Evolutionary conservation across 305 asterid genomes (phyloP).

Genomic region (Galium porrigens): DNA sequence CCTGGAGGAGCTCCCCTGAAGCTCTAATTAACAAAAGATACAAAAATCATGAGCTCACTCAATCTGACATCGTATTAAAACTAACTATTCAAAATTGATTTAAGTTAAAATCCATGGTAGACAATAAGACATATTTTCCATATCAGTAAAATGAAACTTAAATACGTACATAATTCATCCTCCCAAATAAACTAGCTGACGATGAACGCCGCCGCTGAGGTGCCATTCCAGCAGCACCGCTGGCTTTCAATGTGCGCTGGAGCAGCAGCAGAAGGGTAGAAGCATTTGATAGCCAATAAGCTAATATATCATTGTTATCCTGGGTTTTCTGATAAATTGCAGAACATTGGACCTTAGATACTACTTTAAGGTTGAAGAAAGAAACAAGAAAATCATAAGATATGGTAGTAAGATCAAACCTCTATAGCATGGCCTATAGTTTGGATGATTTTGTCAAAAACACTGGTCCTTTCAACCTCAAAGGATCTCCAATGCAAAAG

Average conservation of each 20-base stretch:
- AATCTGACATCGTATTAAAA: background rate
- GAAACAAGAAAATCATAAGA: slow-evolving; percentile 14
- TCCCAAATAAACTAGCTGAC: slow-evolving; percentile 44
- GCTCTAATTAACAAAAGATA: slow-evolving; percentile 34
- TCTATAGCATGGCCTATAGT: slow-evolving; percentile 51
- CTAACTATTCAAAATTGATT: background rate
- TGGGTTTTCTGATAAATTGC: slow-evolving; percentile 39
- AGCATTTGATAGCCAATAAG: slow-evolving; percentile 58
- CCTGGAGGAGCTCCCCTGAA: slow-evolving; percentile 75
- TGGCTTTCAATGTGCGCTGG: slow-evolving; percentile 57
- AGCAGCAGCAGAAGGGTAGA: slow-evolving; percentile 48
- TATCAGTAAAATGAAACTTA: background rate
- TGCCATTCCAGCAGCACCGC: slow-evolving; percentile 47
- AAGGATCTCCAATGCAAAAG: slow-evolving; percentile 94
- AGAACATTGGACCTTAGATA: slow-evolving; percentile 6
- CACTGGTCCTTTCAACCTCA: slow-evolving; percentile 63
- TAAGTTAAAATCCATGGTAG: background rate
- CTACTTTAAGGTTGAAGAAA: slow-evolving; percentile 3
- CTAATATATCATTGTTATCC: slow-evolving; percentile 46
- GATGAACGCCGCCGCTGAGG: slow-evolving; percentile 54
- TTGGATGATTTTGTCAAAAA: slow-evolving; percentile 52
- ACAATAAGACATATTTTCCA: background rate
- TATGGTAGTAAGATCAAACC: slow-evolving; percentile 28
- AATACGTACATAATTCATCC: slow-evolving; percentile 36
- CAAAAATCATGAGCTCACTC: slow-evolving; percentile 2